A percentile compares a stretch with the other conserved stretches of the same genome.
These are phyloP conservation scores for Mycosphaerella sp. DNA, from an alignment of 2,329 filamentous ascomycete genomes.

Conservation along the genomic window DNA sequence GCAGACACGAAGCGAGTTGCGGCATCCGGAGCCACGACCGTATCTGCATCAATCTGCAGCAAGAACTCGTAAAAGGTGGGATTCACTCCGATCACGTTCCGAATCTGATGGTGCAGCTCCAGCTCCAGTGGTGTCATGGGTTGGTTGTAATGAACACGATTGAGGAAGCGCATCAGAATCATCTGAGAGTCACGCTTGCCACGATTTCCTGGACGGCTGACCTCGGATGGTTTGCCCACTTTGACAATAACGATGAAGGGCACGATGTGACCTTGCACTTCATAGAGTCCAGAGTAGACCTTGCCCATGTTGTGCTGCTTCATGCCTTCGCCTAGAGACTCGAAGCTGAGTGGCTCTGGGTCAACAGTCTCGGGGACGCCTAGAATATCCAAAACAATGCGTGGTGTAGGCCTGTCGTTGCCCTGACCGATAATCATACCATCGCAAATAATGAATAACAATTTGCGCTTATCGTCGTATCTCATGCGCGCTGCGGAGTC, in stretches of 20 bases:
- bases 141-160: slow-evolving; percentile 95
- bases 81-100: slow-evolving; percentile 98
- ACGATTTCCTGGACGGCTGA: slow-evolving; percentile 77
- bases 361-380: slow-evolving; percentile 91
- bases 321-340: slow-evolving; percentile 88
- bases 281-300: slow-evolving; percentile 94
- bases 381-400: slow-evolving; percentile 94
- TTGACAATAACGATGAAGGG: slow-evolving; percentile 97
- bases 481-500: slow-evolving; percentile 92
- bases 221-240: slow-evolving; percentile 78
- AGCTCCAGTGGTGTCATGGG: slow-evolving; percentile 94
- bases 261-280: slow-evolving; percentile 96
- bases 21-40: slow-evolving; percentile 82
- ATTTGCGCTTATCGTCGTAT: slow-evolving; percentile 97
- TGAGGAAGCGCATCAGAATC: slow-evolving; percentile 97
- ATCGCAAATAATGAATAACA: slow-evolving; percentile 87
- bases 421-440: slow-evolving; percentile 99
- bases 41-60: slow-evolving; percentile 95
- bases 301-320: slow-evolving; percentile 99
- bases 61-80: slow-evolving; percentile 98
- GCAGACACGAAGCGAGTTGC: slow-evolving; percentile 86
- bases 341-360: slow-evolving; percentile 92
- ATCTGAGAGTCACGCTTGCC: slow-evolving; percentile 99
- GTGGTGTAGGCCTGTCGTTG: slow-evolving; percentile 90
- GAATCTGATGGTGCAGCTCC: slow-evolving; percentile 97